Percentiles rank a stretch among this genome's conserved stretches.
Evolutionary conservation across 83 land plant genomes (phyloP).

Genomic region (Larix sibirica): DNA sequence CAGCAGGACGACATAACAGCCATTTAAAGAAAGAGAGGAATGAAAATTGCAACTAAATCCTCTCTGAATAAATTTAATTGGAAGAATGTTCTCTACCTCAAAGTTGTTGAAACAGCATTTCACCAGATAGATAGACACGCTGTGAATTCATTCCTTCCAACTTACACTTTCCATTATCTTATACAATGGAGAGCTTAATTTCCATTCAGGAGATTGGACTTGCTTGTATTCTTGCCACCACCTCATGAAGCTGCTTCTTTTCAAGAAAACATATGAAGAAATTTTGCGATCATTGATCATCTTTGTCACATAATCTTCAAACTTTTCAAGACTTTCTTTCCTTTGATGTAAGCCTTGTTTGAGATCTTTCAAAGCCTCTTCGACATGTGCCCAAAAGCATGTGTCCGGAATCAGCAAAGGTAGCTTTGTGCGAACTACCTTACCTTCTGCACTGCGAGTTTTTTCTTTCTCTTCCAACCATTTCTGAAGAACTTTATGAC

Average conservation of each 20-base stretch:
- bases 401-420: conserved; percentile 29
- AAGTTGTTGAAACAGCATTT: too few species aligned
- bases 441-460: background rate
- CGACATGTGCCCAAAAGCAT: conserved; percentile 60
- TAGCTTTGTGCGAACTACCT: background rate
- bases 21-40: too few species aligned
- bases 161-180: background rate
- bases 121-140: too few species aligned
- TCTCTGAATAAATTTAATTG: too few species aligned
- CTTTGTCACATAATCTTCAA: conserved; percentile 16
- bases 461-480: conserved; percentile 34
- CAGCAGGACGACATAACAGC: too few species aligned
- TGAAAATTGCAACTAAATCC: too few species aligned
- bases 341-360: background rate
- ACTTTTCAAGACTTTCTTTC: conserved; percentile 19
- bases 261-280: conserved; percentile 35
- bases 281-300: conserved; percentile 21
- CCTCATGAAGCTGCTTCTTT: conserved; percentile 39
- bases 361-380: conserved; percentile 28
- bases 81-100: too few species aligned
- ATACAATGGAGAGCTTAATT: background rate
- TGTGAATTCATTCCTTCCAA: background rate
- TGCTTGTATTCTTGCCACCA: conserved; percentile 52
- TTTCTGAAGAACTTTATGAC: conserved; percentile 48
- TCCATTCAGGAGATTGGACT: background rate